These are phyloP conservation scores for Termitomyces sp. DNA, from an alignment of 768 basidiomycete genomes.

Conservation along the genomic window DNA sequence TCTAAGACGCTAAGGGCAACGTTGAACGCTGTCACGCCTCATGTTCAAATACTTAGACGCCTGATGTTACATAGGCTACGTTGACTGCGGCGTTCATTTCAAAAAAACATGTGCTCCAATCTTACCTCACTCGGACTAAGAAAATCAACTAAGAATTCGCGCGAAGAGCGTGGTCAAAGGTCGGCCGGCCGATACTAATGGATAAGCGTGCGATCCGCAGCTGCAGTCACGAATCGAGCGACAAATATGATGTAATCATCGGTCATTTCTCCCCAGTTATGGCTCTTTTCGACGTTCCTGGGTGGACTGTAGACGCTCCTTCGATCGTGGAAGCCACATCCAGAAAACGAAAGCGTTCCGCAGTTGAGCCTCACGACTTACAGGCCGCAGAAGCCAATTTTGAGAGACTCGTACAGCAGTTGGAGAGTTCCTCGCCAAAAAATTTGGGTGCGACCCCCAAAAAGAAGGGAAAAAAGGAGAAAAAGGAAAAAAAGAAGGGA, in stretches of 20 bases:
- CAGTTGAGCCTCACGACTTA: constrained; percentile 28
- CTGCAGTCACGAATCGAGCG: background rate
- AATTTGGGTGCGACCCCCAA: background rate
- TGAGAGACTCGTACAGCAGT: constrained; percentile 53
- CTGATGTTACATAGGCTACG: background rate
- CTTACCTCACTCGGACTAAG: too few relatives aligned
- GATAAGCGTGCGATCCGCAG: background rate
- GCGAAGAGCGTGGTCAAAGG: background rate
- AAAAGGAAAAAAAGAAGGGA: constrained; percentile 1
- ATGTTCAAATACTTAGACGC: constrained; percentile 4
- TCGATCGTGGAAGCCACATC: constrained; percentile 35
- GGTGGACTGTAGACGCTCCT: constrained; percentile 51
- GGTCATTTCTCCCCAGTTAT: constrained; percentile 17
- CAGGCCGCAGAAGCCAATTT: constrained; percentile 43
- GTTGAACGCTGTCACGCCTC: background rate
- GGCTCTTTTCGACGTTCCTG: constrained; percentile 61
- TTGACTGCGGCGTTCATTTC: background rate
- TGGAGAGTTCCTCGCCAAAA: constrained; percentile 24
- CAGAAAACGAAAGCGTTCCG: constrained; percentile 51
- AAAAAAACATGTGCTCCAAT: background rate
- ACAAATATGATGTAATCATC: constrained; percentile 7
- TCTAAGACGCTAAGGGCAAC: background rate
- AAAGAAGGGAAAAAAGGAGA: constrained; percentile 12
- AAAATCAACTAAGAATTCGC: too few relatives aligned
- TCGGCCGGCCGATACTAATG: background rate